Conservation (phyloP, 2,329 filamentous ascomycete genomes). For the Claviceps sorghi region DNA sequence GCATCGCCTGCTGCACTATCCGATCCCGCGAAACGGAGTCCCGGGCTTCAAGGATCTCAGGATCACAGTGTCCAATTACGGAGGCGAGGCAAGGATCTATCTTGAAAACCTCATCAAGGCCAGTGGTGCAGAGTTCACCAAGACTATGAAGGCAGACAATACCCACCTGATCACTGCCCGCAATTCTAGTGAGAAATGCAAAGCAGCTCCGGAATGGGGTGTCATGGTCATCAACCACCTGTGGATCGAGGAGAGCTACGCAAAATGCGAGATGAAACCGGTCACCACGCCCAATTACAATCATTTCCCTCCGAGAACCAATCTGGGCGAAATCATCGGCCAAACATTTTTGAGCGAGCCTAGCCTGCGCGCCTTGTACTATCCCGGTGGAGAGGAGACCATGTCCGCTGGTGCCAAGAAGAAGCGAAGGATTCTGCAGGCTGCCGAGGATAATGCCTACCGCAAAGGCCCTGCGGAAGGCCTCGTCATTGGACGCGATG, state of each 20-base stretch:
- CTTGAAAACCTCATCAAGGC: conserved; percentile 82
- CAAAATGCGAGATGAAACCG: conserved; percentile 64
- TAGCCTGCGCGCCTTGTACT: conserved; percentile 50
- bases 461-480: conserved; percentile 32
- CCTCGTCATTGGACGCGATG: conserved; percentile 27
- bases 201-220: conserved; percentile 83
- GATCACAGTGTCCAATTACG: conserved; percentile 93
- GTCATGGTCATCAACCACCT: conserved; percentile 85
- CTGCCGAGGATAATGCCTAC: conserved; percentile 36
- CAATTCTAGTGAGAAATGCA: conserved; percentile 79
- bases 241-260: conserved; percentile 96
- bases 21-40: conserved; percentile 61
- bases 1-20: conserved; percentile 77
- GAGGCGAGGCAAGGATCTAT: conserved; percentile 83
- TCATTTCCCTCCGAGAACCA: conserved; percentile 77
- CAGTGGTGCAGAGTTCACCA: conserved; percentile 77
- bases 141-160: conserved; percentile 88
- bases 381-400: conserved; percentile 43
- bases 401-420: conserved; percentile 28
- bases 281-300: conserved; percentile 63
- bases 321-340: conserved; percentile 83
- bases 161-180: conserved; percentile 91
- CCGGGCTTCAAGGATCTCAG: conserved; percentile 61
- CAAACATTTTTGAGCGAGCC: conserved; percentile 65
- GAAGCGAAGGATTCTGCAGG: conserved; percentile 35